phyloP scores from a whole-genome alignment of 2,329 filamentous ascomycete species.

The Corinectria fuckeliana region DNA sequence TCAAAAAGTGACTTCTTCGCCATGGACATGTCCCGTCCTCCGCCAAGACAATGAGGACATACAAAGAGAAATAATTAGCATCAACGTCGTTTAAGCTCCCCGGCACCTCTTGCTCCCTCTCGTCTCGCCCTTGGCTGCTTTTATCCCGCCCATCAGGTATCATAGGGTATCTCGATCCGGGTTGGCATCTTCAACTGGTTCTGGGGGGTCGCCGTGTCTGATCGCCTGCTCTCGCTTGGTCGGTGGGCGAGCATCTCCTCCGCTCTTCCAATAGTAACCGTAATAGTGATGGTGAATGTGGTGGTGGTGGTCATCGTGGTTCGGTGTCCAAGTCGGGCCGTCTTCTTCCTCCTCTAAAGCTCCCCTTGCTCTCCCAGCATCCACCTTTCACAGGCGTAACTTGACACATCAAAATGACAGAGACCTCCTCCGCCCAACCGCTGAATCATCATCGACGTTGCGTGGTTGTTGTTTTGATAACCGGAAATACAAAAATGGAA shows the following conservation, averaged over 20 bases:
- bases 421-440: constrained; percentile 37
- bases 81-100: constrained; percentile 27
- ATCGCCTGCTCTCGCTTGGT: constrained; percentile 25
- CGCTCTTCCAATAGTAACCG: constrained; percentile 20
- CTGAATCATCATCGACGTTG: constrained; percentile 42
- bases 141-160: constrained; percentile 35
- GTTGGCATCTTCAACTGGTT: constrained; percentile 31
- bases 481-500: constrained; percentile 35
- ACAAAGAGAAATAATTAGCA: constrained; percentile 33
- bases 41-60: constrained; percentile 19
- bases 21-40: constrained; percentile 18
- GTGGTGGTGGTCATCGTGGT: constrained; percentile 27
- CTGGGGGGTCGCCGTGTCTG: constrained; percentile 23
- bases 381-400: constrained; percentile 34
- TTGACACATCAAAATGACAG: constrained; percentile 38
- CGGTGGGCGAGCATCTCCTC: constrained; percentile 20
- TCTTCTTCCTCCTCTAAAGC: constrained; percentile 12
- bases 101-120: constrained; percentile 26
- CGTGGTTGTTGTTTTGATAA: constrained; percentile 38
- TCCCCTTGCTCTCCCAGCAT: constrained; percentile 28
- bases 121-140: constrained; percentile 30
- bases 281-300: constrained; percentile 27
- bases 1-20: constrained; percentile 26
- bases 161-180: constrained; percentile 37
- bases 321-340: constrained; percentile 31